Evolutionary conservation across 2,329 filamentous ascomycete genomes (phyloP).

Genomic region (Fusarium papillatum): DNA sequence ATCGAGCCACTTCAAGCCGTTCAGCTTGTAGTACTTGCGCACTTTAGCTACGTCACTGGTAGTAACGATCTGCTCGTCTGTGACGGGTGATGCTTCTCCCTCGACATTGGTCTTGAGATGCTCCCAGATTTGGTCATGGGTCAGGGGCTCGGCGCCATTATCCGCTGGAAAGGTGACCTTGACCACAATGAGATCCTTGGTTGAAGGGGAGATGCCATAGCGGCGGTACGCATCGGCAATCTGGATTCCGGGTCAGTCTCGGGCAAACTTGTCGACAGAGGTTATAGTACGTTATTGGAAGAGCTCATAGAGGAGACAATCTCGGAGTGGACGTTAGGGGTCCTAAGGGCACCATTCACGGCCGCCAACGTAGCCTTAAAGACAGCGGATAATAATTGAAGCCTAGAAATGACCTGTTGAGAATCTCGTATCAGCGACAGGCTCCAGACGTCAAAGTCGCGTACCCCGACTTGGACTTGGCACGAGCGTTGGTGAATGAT

Average conservation of each 20-base stretch:
- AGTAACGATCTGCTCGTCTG: slow-evolving; percentile 71
- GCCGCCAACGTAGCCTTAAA: slow-evolving; percentile 82
- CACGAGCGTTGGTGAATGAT: not conserved
- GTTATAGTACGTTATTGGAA: slow-evolving; percentile 79
- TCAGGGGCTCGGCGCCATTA: slow-evolving; percentile 55
- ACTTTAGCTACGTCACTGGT: slow-evolving; percentile 78
- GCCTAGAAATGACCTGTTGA: slow-evolving; percentile 75
- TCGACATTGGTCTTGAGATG: slow-evolving; percentile 75
- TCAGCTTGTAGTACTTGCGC: slow-evolving; percentile 90
- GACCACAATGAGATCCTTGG: slow-evolving; percentile 81
- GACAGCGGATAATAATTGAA: slow-evolving; percentile 81
- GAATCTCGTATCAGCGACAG: slow-evolving; percentile 13
- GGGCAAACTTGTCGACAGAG: not conserved
- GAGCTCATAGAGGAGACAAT: slow-evolving; percentile 85
- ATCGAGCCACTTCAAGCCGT: slow-evolving; percentile 67
- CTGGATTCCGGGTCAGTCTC: slow-evolving; percentile 58
- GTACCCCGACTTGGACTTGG: slow-evolving; percentile 12
- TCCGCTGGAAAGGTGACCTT: slow-evolving; percentile 75
- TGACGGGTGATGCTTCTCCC: slow-evolving; percentile 70
- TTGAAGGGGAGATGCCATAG: slow-evolving; percentile 83
- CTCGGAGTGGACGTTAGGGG: slow-evolving; percentile 90
- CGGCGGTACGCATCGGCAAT: slow-evolving; percentile 93
- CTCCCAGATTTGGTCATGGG: slow-evolving; percentile 61
- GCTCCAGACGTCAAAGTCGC: slow-evolving; percentile 18
- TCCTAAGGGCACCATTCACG: slow-evolving; percentile 74